These are phyloP conservation scores for Fragaria nilgerrensis DNA, from an alignment of 306 rosid species.

Conservation along the genomic window DNA sequence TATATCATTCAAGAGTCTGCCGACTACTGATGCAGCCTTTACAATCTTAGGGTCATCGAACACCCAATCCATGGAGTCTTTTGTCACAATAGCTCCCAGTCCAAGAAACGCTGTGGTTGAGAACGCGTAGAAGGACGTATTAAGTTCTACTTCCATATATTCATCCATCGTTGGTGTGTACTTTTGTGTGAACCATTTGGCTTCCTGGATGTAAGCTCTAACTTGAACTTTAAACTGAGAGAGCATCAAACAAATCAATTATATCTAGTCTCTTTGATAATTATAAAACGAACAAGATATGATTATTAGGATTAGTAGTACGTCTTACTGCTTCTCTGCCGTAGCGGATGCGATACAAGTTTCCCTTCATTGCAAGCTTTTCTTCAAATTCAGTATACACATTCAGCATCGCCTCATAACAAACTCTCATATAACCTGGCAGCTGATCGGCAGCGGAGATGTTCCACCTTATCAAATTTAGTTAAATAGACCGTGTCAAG, in stretches of 20 bases:
- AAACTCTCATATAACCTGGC: background rate
- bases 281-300: too few species aligned
- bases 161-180: background rate
- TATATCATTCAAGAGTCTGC: background rate
- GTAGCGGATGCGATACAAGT: background rate
- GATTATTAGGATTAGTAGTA: too few species aligned
- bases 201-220: background rate
- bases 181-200: background rate
- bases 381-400: background rate
- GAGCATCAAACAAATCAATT: background rate
- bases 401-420: background rate
- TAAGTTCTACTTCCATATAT: background rate
- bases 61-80: slow-evolving; percentile 1
- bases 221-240: background rate
- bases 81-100: background rate
- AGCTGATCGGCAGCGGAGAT: background rate
- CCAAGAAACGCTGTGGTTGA: background rate
- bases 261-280: too few species aligned
- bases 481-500: background rate
- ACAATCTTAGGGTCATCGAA: background rate
- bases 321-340: background rate
- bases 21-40: background rate
- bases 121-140: background rate
- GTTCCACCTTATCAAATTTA: background rate
- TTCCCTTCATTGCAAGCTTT: background rate